Base-by-base conservation (phyloP, 495 filamentous ascomycete species). In the Trypethelium eluteriae region DNA sequence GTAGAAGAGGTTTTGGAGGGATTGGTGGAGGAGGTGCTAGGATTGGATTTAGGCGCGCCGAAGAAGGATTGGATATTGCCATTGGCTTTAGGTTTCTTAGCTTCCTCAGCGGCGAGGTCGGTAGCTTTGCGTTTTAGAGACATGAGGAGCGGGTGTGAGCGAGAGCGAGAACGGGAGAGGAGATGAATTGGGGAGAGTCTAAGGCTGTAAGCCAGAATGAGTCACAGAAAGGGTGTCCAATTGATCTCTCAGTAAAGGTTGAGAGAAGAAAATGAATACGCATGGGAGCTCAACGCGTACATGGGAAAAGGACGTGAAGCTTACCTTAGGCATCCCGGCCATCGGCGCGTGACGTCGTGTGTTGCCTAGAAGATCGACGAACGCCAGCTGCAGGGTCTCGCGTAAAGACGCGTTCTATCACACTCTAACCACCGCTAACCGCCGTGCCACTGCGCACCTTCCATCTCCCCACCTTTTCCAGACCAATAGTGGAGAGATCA, bases 1-100 rank as follows among this genome's bases (percentile, higher is more conserved):
- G 80, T 75, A 18, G 75, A 65, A 69, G 73, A 76, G 67, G 32
- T 59, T 14, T 59, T 59, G 83, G 76, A 77, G 7, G 72, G 63
- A 44, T 71, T 76, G 64, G 69, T 69, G 9, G 69, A 68, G 16
- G 68, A 63, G 38, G 72, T 67, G 47, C 61, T 62, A 65, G 75
- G 50, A 66, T 65, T 72, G 65, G 76, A 53, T 63, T 85, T 84
- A 5, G 84, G 84, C 39, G 78, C 73, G 41, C 81, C 79, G 72
- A 89, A 89, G 77, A 89, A 89, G 16, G 86, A 84, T 2, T 84
- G 88, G 65, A 89, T 88, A 75, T 79, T 82, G 16, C 76, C 77
- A 70, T 84, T 82, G 46, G 82, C 77, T 74, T 92, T 96, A 67
- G 88, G 74, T 76, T 96, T 97, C 76, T 92, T 92, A 36, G 82